A percentile compares a stretch with the other conserved stretches of the same genome.
Conservation (phyloP, 1,139 yeast genomes). For the Sugiyamaella neomexicana region DNA sequence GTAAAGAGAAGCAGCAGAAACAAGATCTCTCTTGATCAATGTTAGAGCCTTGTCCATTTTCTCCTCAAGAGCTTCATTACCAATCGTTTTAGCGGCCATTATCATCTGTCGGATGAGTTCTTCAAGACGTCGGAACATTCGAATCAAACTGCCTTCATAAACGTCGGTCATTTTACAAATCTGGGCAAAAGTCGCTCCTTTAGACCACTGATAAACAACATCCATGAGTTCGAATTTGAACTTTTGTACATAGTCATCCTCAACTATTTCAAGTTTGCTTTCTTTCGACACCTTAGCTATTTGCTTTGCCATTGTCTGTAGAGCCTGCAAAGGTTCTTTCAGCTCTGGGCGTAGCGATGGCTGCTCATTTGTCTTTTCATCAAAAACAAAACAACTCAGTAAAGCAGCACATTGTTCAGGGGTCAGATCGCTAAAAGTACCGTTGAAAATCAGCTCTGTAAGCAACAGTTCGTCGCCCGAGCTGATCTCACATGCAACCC, state of each 20-base stretch:
- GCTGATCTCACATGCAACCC: slow-evolving; percentile 95
- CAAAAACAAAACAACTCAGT: slow-evolving; percentile 93
- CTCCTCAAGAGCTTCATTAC: slow-evolving; percentile 77
- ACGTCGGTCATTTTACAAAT: slow-evolving; percentile 99
- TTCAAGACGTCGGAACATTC: slow-evolving; percentile 91
- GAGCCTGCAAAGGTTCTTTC: slow-evolving; percentile 80
- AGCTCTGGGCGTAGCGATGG: slow-evolving; percentile 85
- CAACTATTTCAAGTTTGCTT: slow-evolving; percentile 83
- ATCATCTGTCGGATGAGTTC: slow-evolving; percentile 89
- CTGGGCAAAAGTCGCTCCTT: slow-evolving; percentile 93
- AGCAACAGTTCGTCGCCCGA: slow-evolving; percentile 80
- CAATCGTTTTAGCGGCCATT: slow-evolving; percentile 89
- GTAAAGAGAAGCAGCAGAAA: slow-evolving; percentile 92
- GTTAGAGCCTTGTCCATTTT: slow-evolving; percentile 87
- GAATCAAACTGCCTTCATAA: slow-evolving; percentile 91
- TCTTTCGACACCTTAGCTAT: slow-evolving; percentile 88
- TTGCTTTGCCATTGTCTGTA: slow-evolving; percentile 87
- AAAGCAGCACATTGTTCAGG: slow-evolving; percentile 93
- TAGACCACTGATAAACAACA: slow-evolving; percentile 95
- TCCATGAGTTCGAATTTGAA: slow-evolving; percentile 95
- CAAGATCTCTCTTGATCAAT: slow-evolving; percentile 91
- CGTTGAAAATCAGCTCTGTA: slow-evolving; percentile 91
- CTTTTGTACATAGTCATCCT: slow-evolving; percentile 86
- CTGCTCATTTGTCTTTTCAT: slow-evolving; percentile 87
- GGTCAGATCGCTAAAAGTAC: slow-evolving; percentile 82